Percentiles rank a stretch among this genome's conserved stretches.
Evolutionary conservation across 2,329 filamentous ascomycete genomes (phyloP).

Genomic region (Simplicillium sp.): DNA sequence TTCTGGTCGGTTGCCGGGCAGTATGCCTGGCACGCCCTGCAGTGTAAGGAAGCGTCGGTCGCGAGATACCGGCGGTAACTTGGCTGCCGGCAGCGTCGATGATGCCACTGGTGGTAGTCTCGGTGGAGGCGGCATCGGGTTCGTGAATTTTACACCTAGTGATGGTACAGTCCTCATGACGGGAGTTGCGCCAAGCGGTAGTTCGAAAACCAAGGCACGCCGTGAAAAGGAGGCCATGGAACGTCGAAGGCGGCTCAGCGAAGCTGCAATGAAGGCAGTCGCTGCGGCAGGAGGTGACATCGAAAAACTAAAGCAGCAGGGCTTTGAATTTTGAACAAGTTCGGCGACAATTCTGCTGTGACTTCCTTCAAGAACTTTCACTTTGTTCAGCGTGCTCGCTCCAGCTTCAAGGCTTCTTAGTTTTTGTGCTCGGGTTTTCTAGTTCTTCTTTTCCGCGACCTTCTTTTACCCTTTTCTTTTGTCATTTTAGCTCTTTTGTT

Average conservation of each 20-base stretch:
- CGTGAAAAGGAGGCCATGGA: slow-evolving; percentile 82
- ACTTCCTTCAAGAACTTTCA: not conserved
- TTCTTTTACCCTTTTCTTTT: not conserved
- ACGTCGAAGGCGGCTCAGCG: slow-evolving; percentile 57
- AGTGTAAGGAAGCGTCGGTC: slow-evolving; percentile 29
- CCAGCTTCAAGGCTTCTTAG: not conserved
- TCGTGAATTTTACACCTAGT: slow-evolving; percentile 83
- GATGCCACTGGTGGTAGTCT: slow-evolving; percentile 14
- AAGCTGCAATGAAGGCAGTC: slow-evolving; percentile 60
- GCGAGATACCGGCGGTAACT: slow-evolving; percentile 21
- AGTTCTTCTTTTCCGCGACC: not conserved
- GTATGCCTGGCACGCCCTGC: slow-evolving; percentile 28
- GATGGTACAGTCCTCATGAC: slow-evolving; percentile 74
- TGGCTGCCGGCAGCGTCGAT: slow-evolving; percentile 6
- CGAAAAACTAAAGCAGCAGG: slow-evolving; percentile 40
- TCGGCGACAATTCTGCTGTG: too few species aligned
- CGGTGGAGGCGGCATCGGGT: slow-evolving; percentile 38
- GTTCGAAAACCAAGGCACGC: slow-evolving; percentile 87
- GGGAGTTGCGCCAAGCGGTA: slow-evolving; percentile 85
- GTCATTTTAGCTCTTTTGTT: too few species aligned
- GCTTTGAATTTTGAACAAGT: slow-evolving; percentile 31
- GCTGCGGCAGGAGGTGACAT: slow-evolving; percentile 62
- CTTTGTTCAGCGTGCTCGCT: not conserved
- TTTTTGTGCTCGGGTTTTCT: not conserved
- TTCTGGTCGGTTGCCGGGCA: slow-evolving; percentile 21